These are phyloP conservation scores for Macadamia integrifolia DNA, from an alignment of 164 flowering plant genomes.

Conservation along the genomic window DNA sequence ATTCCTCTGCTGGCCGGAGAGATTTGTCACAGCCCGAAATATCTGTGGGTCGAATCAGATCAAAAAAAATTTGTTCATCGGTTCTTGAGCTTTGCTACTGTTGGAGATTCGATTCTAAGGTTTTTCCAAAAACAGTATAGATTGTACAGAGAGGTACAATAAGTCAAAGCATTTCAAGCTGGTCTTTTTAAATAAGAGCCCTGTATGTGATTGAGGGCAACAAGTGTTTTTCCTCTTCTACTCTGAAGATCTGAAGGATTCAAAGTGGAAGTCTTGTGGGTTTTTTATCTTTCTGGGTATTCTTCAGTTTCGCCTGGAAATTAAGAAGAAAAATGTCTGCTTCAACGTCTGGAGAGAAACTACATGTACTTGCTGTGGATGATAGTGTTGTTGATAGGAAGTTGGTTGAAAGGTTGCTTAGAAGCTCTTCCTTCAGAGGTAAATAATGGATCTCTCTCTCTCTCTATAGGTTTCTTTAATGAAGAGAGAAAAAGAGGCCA, in stretches of 20 bases:
- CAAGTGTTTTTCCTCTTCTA: too few species aligned
- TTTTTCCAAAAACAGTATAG: not conserved
- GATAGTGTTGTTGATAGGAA: constrained; percentile 22
- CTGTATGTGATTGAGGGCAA: too few species aligned
- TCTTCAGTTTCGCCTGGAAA: too few species aligned
- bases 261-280: too few species aligned
- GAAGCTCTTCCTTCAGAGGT: constrained; percentile 25
- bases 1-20: not conserved
- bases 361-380: constrained; percentile 23
- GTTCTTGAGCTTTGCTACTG: not conserved
- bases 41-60: constrained; percentile 3
- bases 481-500: too few species aligned
- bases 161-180: too few species aligned
- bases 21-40: constrained; percentile 4
- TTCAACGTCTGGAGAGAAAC: not conserved
- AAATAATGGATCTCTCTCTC: not conserved
- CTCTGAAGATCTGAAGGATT: too few species aligned
- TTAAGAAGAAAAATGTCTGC: not conserved
- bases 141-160: not conserved
- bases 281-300: too few species aligned
- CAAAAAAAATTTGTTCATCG: not conserved
- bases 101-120: not conserved
- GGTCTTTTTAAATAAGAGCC: not conserved
- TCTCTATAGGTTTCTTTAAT: not conserved
- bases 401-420: constrained; percentile 19